Evolutionary conservation across 202 grass and related monocot species (phyloP), one percentile per base, ranked within the genome.

Genomic region (Brachypodium distachyon): DNA sequence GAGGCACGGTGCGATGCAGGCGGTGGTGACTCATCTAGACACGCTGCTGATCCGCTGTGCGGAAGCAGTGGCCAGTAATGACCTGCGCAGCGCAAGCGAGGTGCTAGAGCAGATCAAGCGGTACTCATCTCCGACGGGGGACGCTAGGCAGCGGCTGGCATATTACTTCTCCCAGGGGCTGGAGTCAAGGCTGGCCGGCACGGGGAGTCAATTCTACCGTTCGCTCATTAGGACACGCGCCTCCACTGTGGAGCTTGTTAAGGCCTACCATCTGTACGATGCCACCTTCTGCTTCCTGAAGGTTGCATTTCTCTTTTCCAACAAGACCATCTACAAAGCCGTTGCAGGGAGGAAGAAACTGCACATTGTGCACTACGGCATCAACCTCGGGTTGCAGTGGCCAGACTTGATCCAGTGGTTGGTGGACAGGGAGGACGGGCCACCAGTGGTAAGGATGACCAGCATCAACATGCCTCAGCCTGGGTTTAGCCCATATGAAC

Each of bases 371-470:
- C n/a, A n/a, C n/a, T n/a, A n/a, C n/a, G n/a, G 87, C 16, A 67
- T 78, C 52, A 41, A 59, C 53, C 76, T 78, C 12, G 82, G 87
- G 9, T 85, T 89, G 31, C 87, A 89, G 36, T 89, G 82, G 87
- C 87, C 87, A 8, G 72, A 59, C 29, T 58, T 89, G 50, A n/a
- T n/a, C n/a, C n/a, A n/a, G n/a, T n/a, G n/a, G n/a, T n/a, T n/a
- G n/a, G n/a, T n/a, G n/a, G n/a, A n/a, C n/a, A n/a, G n/a, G n/a
- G n/a, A n/a, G n/a, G n/a, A n/a, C n/a, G n/a, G n/a, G n/a, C n/a
- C n/a, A 58, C 82, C 87, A 1, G 70, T 47, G 28, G 55, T 89
- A 76, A 72, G 75, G 22, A 78, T 89, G 33, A 89, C 87, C 0
- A 77, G 72, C 11, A 82, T 89, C 16, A 76, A 82, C 65, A 19